Evolutionary conservation across 1,284 basidiomycete species (phyloP).

Genomic region (Inonotus hispidus): DNA sequence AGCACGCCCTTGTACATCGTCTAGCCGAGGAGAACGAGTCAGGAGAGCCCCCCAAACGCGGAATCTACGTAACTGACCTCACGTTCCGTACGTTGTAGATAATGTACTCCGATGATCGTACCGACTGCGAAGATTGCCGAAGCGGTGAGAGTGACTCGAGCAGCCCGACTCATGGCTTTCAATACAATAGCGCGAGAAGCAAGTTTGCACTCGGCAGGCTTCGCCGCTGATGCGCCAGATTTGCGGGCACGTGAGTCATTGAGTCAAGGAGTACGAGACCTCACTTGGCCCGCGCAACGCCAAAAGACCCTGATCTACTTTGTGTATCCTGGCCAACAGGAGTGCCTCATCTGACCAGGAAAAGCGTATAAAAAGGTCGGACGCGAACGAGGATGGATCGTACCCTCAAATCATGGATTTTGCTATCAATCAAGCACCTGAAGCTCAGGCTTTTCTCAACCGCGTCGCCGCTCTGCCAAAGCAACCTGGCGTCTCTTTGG

Average conservation of each 20-base stretch:
- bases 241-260: background rate
- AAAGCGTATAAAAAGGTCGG: background rate
- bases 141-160: slow-evolving; percentile 73
- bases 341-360: background rate
- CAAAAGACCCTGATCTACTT: background rate
- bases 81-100: slow-evolving; percentile 80
- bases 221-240: background rate
- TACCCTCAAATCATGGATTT: background rate
- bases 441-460: slow-evolving; percentile 38
- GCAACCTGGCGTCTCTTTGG: slow-evolving; percentile 35
- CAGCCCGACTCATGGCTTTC: slow-evolving; percentile 59
- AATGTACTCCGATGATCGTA: slow-evolving; percentile 91
- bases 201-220: background rate
- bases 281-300: background rate
- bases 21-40: slow-evolving; percentile 35
- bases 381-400: background rate
- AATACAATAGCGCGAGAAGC: background rate
- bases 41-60: background rate
- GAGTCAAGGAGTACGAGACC: background rate
- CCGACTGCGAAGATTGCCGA: slow-evolving; percentile 62
- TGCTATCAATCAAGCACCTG: slow-evolving; percentile 22
- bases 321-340: background rate
- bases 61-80: slow-evolving; percentile 46
- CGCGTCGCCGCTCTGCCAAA: slow-evolving; percentile 35
- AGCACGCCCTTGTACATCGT: slow-evolving; percentile 89